Evolutionary conservation across 2,329 filamentous ascomycete genomes (phyloP), one percentile per base, ranked within the genome.

Genomic region (Sporothrix protearum): DNA sequence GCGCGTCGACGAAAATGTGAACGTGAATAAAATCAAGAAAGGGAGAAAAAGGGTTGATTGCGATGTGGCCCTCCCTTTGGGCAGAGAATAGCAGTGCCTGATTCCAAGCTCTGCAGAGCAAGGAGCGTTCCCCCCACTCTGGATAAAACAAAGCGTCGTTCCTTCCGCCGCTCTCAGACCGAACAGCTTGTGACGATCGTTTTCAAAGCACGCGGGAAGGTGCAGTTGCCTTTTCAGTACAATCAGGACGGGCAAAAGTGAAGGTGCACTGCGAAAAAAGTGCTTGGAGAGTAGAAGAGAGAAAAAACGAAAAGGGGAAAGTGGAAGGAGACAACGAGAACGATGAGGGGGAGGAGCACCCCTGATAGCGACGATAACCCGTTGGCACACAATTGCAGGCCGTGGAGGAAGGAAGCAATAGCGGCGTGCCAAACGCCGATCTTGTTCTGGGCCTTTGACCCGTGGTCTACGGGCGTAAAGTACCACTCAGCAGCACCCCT

Each of bases 91-190:
- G 25, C 59, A 68, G 45, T 53, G 49, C 28, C 66, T 55, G 66
- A 57, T 39, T 16, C 12, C 47, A 39, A 55, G 66, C 66, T 68
- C 33, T 28, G 30, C 12, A 55, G 22, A n/a, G 69, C 69, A 71
- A 71, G 61, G 69, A 71, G 30, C 61, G 33, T 22, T 12, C 36
- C 28, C 61, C 51, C 61, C 70, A 68, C 70, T 71, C 12, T 64
- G 66, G 57, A 57, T 55, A 71, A 53, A 71, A 55, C 59, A 66
- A 66, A 71, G 69, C 51, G 69, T 71, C 19, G 69, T 49, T 71
- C 63, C 36, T 71, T 61, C 63, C 51, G 39, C 39, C 30, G 70
- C 3, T 36, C 47, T 42, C 47, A 53, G 69, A 39, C 45, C 69
- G n/a, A 51, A 47, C 47, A 49, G 28, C 64, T 53, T 14, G 45